Conservation (phyloP, 805 yeast genomes). For the Candida krabiensis region DNA sequence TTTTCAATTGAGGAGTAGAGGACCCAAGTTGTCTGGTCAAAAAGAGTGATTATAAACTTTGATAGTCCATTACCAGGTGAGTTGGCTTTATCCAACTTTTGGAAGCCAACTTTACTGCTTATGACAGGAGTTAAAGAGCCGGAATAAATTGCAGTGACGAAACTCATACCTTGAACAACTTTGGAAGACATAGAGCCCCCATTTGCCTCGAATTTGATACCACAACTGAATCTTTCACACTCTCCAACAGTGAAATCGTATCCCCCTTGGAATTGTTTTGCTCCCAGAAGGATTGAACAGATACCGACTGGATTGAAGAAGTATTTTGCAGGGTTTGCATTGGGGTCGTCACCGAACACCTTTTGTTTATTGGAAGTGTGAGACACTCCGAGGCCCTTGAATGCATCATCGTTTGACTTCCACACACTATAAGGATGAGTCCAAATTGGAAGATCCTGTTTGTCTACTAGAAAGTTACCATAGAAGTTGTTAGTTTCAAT, state of each 20-base stretch:
- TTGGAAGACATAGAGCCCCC: slow-evolving; percentile 44
- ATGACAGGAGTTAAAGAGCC: slow-evolving; percentile 54
- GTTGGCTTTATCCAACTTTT: slow-evolving; percentile 41
- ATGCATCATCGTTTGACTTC: slow-evolving; percentile 44
- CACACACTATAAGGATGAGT: slow-evolving; percentile 80
- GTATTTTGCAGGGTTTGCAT: slow-evolving; percentile 41
- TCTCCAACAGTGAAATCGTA: slow-evolving; percentile 30
- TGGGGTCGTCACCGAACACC: slow-evolving; percentile 69
- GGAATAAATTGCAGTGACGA: slow-evolving; percentile 61
- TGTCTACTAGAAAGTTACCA: slow-evolving; percentile 66
- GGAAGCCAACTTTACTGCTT: slow-evolving; percentile 66
- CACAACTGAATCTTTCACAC: slow-evolving; percentile 32
- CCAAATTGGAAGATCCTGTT: slow-evolving; percentile 72
- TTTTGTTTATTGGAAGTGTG: slow-evolving; percentile 59
- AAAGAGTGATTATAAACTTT: slow-evolving; percentile 56
- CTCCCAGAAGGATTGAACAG: slow-evolving; percentile 55
- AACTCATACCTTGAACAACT: slow-evolving; percentile 78
- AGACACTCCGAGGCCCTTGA: slow-evolving; percentile 64
- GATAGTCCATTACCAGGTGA: slow-evolving; percentile 39
- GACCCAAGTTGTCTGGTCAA: slow-evolving; percentile 64
- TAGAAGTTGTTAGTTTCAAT: slow-evolving; percentile 78
- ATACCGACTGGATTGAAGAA: slow-evolving; percentile 71
- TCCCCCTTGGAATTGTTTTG: slow-evolving; percentile 39
- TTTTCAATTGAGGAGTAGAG: slow-evolving; percentile 42
- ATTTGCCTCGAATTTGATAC: slow-evolving; percentile 32